These are phyloP conservation scores for Sporothrix inflata DNA, from an alignment of 2,329 filamentous ascomycete species.

Conservation along the genomic window DNA sequence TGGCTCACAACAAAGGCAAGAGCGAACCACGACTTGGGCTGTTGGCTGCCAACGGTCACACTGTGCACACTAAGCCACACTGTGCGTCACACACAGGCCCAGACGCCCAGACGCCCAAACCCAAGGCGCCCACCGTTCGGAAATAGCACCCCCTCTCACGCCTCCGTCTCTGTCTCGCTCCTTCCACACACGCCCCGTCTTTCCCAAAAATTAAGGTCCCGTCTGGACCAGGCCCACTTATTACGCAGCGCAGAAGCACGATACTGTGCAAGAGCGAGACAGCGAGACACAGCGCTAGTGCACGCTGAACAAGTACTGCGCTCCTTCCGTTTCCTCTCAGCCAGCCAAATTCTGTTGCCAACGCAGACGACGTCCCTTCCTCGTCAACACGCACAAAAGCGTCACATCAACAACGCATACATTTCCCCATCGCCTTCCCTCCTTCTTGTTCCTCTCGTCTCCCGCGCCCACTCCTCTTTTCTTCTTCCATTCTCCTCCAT, in stretches of 20 bases:
- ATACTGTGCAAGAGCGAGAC: conserved; percentile 19
- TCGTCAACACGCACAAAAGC: conserved; percentile 29
- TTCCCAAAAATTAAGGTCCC: conserved; percentile 30
- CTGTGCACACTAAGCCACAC: conserved; percentile 9
- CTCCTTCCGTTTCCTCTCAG: conserved; percentile 24
- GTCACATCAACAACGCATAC: conserved; percentile 33
- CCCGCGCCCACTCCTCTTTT: not conserved
- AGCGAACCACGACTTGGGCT: not conserved
- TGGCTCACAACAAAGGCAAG: not conserved
- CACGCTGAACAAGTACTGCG: conserved; percentile 9
- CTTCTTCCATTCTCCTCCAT: not conserved
- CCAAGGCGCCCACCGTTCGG: conserved; percentile 7
- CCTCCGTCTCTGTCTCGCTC: not conserved
- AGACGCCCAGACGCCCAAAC: not conserved
- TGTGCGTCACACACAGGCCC: conserved; percentile 11
- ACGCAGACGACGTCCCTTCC: conserved; percentile 26
- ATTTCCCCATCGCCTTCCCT: conserved; percentile 9
- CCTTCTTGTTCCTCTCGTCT: conserved; percentile 5
- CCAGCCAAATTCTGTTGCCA: conserved; percentile 20
- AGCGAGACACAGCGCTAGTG: conserved; percentile 22
- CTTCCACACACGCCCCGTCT: conserved; percentile 6
- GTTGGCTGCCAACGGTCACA: not conserved
- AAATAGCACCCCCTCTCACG: conserved; percentile 30
- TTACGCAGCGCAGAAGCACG: conserved; percentile 16
- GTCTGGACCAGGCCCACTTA: conserved; percentile 24